Evolutionary conservation across 495 filamentous ascomycete species (phyloP), one percentile per base, ranked within the genome.

Genomic region (Hypoxylon subgilvum): DNA sequence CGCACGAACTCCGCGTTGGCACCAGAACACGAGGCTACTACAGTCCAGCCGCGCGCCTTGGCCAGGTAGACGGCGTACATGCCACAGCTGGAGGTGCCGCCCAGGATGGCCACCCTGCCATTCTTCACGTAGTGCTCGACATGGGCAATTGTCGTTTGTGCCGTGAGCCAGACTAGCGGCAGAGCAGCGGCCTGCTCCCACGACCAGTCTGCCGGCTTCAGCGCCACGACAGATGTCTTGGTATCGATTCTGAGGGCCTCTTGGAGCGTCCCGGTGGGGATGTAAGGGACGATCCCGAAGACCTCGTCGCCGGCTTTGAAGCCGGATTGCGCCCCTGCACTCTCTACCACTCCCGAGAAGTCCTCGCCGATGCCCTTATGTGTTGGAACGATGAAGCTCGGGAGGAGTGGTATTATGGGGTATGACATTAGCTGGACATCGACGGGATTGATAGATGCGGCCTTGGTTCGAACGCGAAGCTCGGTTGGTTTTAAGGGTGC

Each of bases 151-250:
- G 40, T 43, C 19, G 40, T 43, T 27, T 14, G 40, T 3, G 40
- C 40, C 18, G 40, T 43, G 14, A 43, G 22, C 40, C 40, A 43
- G 9, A 43, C 40, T 19, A 43, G 40, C 16, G 40, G 40, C 3
- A 43, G 21, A 1, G 40, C 40, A 10, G 40, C 21, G 23, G 40
- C 40, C 18, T 43, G 40, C 23, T 43, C 40, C 40, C 40, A 43
- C 1, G 21, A 25, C 40, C 40, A 43, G 16, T 43, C 40, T 4
- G 31, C 9, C 31, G 31, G 31, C 9, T 34, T 34, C 8, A 13
- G 31, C 5, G n/a, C 8, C n/a, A 34, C 31, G 9, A 34, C 31
- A 12, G 31, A 10, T 10, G 8, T 12, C 7, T 13, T 34, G n/a
- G 31, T 34, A 12, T 34, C 31, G 31, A 34, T 34, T 13, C 9